Base-by-base conservation (phyloP, 2,329 filamentous ascomycete genomes). In the Diaporthe velutina region DNA sequence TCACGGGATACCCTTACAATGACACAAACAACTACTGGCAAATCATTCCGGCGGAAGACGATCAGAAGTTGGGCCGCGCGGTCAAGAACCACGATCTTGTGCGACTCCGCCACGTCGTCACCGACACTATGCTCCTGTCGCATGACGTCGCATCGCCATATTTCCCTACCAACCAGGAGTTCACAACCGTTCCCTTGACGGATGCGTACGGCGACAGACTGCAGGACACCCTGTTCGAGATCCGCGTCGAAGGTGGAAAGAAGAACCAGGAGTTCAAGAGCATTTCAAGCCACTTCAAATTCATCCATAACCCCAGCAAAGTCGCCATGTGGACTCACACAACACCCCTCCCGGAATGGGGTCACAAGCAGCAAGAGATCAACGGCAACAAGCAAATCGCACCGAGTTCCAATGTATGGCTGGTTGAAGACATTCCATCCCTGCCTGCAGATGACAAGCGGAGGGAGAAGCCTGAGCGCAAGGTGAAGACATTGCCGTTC, bases 11-110 rank as follows among this genome's bases (percentile, higher is more conserved):
- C 82, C 97, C 97, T 2, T 97, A 95, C 88, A 98, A 98, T 78
- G 97, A 99, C 83, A 98, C 96, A 81, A 99, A 99, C 90, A 99
- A 99, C 87, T 91, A 97, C 82, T 99, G 97, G 97, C 93, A 98
- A 84, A 93, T 99, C 78, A 85, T 98, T 48, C 97, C 97, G 12
- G 83, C 89, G 8, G 86, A 88, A 71, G 90, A 92, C 74, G 87
- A 90, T 75, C 84, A 91, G 75, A 86, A 89, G 71, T 78, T 88
- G 45, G 92, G 90, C 38, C 91, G 91, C 76, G 88, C 87, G 25
- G 93, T 99, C 77, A 92, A 91, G 83, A 95, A 98, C 82, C 93
- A 95, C 77, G 96, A 98, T 77, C 84, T 96, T 70, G 91, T 99
- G 74, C 93, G 96, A 80, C 92, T 99, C 73, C 93, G 94, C 78